Evolutionary conservation across 2,329 filamentous ascomycete genomes (phyloP), one percentile per base, ranked within the genome.

Genomic region (Epichloe festucae): DNA sequence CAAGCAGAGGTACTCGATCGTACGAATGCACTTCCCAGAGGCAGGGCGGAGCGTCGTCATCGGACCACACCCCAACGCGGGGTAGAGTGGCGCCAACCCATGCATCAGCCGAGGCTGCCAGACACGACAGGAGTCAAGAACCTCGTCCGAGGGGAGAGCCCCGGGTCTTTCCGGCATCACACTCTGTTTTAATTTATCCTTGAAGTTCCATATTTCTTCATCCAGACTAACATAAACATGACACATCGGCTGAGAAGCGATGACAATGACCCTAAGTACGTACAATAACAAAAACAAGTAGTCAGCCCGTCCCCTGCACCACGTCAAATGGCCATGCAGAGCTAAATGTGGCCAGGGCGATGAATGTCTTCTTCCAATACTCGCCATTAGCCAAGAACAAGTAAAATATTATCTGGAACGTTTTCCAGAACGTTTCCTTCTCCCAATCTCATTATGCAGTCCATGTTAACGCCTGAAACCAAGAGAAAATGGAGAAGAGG

Each of bases 211-310:
- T 44, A 6, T 35, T 52, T 17, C 8, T 49, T 44, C 17, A 6
- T 45, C 42, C 21, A 48, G 46, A 19, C 48, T 45, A 49, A 46
- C 46, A 48, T 27, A 39, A 47, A 42, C 48, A 53, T 50, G 43
- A 49, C 44, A 52, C 42, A 49, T 49, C 52, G 56, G 51, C 53
- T 51, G 46, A 49, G 19, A 46, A 54, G 55, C 49, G 45, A 50
- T 49, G 50, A 36, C 47, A 52, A 45, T 54, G 44, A 38, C 46
- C 36, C 45, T 46, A 48, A 51, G 36, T 48, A 53, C 49, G 45
- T 51, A 46, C 52, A 41, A 34, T 43, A 23, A 35, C n/a, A 35
- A 48, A 48, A 23, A 51, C 19, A 40, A 39, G 14, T 38, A 36
- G 42, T 43, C 48, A 49, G 38, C 31, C 51, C n/a, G 23, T 4